phyloP scores from a whole-genome alignment of 2,329 filamentous ascomycete genomes.

The Colletotrichum musicola region DNA sequence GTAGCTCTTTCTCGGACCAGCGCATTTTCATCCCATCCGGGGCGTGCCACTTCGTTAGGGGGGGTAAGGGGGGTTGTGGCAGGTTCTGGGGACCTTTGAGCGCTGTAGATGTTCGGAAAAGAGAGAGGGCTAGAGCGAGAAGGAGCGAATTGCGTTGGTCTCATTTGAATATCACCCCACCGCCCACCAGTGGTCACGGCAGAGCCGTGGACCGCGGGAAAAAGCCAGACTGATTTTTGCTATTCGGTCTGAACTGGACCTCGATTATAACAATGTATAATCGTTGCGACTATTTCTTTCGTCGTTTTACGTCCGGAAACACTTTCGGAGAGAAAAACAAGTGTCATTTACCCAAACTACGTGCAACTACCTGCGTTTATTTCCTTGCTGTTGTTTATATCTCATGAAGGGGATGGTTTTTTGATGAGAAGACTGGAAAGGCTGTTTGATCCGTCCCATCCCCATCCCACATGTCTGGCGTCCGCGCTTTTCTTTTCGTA shows the following conservation, averaged over 20 bases:
- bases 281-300: constrained; percentile 27
- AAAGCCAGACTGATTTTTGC: not conserved
- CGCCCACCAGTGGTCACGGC: constrained; percentile 6
- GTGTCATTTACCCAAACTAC: no score
- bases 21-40: constrained; percentile 6
- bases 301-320: no score
- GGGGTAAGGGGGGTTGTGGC: not conserved
- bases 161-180: constrained; percentile 18
- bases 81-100: not conserved
- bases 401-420: constrained; percentile 5
- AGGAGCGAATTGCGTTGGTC: not conserved
- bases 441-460: not conserved
- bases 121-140: not conserved
- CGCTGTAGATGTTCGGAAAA: constrained; percentile 1
- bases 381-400: not conserved
- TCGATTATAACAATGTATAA: constrained; percentile 38
- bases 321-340: no score
- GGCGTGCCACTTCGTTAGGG: constrained; percentile 9
- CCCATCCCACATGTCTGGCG: not conserved
- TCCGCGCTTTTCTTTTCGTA: not conserved
- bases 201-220: constrained; percentile 15
- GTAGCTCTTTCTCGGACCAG: constrained; percentile 1
- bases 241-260: not conserved
- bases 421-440: not conserved
- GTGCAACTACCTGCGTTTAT: no score